phyloP scores from a whole-genome alignment of 805 yeast genomes.

The Wickerhamomyces tratensis region DNA sequence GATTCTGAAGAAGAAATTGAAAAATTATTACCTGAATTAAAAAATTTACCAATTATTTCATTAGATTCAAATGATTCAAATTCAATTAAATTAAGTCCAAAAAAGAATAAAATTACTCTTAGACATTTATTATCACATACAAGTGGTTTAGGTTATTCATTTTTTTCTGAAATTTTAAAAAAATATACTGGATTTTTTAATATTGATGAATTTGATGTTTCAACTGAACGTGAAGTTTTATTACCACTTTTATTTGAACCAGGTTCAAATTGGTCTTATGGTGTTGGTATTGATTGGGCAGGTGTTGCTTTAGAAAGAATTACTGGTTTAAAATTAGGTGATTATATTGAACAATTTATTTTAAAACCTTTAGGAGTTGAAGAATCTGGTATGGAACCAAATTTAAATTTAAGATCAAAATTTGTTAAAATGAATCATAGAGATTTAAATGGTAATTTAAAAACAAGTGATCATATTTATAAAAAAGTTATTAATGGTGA shows the following conservation, averaged over 20 bases:
- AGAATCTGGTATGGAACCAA: constrained; percentile 18
- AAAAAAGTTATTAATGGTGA: constrained; percentile 4
- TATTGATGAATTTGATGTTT: constrained; percentile 10
- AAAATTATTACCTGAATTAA: constrained; percentile 21
- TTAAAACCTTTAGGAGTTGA: constrained; percentile 21
- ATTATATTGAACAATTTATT: constrained; percentile 19
- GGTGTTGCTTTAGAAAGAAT: constrained; percentile 23
- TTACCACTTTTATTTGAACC: constrained; percentile 26
- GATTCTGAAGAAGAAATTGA: constrained; percentile 23
- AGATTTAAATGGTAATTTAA: constrained; percentile 8
- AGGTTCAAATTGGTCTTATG: constrained; percentile 26
- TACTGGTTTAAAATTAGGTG: constrained; percentile 19
- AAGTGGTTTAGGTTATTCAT: constrained; percentile 27
- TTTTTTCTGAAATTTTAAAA: constrained; percentile 16
- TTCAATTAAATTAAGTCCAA: constrained; percentile 15
- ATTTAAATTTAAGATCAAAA: constrained; percentile 7
- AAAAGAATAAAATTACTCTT: constrained; percentile 22
- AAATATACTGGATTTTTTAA: constrained; percentile 13
- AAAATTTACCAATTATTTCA: constrained; percentile 15
- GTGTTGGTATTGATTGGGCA: constrained; percentile 27
- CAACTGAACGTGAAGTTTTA: constrained; percentile 6
- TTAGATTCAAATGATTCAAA: constrained; percentile 13
- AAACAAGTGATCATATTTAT: constrained; percentile 5
- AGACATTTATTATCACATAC: constrained; percentile 27
- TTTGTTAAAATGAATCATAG: constrained; percentile 17